A percentile compares a stretch with the other conserved stretches of the same genome.
These are phyloP conservation scores for Pleurotus sapidus DNA, from an alignment of 768 basidiomycete species.

Conservation along the genomic window DNA sequence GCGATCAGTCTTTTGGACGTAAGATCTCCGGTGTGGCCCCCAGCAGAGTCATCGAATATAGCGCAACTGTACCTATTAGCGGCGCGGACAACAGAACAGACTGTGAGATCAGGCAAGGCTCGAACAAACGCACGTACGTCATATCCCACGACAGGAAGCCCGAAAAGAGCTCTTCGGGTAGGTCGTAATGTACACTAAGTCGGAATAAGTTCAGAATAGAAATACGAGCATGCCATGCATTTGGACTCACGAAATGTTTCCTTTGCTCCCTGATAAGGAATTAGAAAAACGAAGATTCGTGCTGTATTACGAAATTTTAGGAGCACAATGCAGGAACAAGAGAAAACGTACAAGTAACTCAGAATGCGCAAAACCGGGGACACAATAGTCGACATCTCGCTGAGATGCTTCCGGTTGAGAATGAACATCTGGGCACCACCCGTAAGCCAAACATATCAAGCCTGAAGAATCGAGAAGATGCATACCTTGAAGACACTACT, in stretches of 20 bases:
- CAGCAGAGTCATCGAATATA: constrained; percentile 54
- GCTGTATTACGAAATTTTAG: background rate
- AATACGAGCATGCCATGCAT: constrained; percentile 44
- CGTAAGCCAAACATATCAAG: background rate
- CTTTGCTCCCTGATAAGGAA: constrained; percentile 26
- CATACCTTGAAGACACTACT: constrained; percentile 33
- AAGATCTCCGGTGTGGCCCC: constrained; percentile 48
- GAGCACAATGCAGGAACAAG: background rate
- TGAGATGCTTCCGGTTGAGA: constrained; percentile 13
- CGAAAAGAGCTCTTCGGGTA: constrained; percentile 64
- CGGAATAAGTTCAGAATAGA: constrained; percentile 33
- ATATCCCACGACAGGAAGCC: constrained; percentile 21
- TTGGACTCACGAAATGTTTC: constrained; percentile 29
- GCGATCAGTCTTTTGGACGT: constrained; percentile 11
- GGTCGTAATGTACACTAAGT: constrained; percentile 55
- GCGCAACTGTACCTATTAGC: constrained; percentile 59
- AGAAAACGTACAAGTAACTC: constrained; percentile 12
- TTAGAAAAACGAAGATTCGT: constrained; percentile 15
- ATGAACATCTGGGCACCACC: constrained; percentile 14
- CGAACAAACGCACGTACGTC: constrained; percentile 5
- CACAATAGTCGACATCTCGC: constrained; percentile 14
- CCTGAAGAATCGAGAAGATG: background rate
- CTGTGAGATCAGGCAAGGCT: no score
- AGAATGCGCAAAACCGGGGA: constrained; percentile 13
- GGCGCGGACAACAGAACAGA: no score